phyloP scores from a whole-genome alignment of 148 eudicot genomes.

The Rhododendron vialii region DNA sequence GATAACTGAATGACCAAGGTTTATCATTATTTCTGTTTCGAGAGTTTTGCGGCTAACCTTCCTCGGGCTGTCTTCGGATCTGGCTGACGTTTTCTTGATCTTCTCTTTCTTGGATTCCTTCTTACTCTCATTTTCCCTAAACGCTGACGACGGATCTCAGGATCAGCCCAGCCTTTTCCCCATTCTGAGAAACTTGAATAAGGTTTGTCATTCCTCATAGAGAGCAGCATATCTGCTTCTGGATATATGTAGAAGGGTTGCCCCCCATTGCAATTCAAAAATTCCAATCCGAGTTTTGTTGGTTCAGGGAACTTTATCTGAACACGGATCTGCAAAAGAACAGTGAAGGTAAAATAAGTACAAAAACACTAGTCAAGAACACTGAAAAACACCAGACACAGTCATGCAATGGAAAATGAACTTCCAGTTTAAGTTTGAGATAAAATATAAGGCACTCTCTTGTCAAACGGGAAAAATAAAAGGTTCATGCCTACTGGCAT shows the following conservation, averaged over 20 bases:
- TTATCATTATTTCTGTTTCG: conserved; percentile 34
- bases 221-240: conserved; percentile 77
- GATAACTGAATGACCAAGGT: neutral
- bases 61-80: conserved; percentile 51
- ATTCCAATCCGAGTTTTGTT: conserved; percentile 52
- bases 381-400: neutral
- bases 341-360: neutral
- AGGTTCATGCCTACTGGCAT: neutral
- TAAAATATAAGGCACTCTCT: neutral
- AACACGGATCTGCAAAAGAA: conserved; percentile 32
- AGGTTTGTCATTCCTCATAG: conserved; percentile 23
- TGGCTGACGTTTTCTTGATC: conserved; percentile 18
- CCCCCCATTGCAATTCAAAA: conserved; percentile 35
- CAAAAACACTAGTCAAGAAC: neutral
- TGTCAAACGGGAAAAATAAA: neutral
- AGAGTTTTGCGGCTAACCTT: conserved; percentile 57
- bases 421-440: neutral
- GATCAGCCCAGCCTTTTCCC: conserved; percentile 98
- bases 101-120: conserved; percentile 32
- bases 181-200: conserved; percentile 58
- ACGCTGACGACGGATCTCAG: conserved; percentile 70
- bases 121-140: conserved; percentile 21
- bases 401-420: neutral
- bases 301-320: conserved; percentile 62
- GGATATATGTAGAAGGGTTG: conserved; percentile 47